These are phyloP conservation scores for Lepiota brunneoincarnata DNA, from an alignment of 768 basidiomycete species.

Conservation along the genomic window DNA sequence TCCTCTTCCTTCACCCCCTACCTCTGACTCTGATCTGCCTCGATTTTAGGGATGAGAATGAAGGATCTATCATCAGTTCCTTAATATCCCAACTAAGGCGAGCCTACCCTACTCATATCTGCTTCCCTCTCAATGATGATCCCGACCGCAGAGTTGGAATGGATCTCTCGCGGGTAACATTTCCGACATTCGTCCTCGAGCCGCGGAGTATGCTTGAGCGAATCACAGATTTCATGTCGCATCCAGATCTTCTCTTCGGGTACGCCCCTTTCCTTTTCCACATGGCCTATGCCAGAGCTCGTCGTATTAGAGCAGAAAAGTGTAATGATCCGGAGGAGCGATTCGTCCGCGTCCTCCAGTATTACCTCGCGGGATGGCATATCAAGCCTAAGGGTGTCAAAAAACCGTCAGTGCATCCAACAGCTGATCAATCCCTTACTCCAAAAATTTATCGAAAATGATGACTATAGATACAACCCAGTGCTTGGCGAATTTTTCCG, in stretches of 20 bases:
- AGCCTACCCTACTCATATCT: slow-evolving; percentile 18
- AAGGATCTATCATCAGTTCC: slow-evolving; percentile 85
- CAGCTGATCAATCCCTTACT: slow-evolving; percentile 7
- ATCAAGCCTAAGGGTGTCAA: slow-evolving; percentile 99
- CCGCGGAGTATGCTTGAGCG: slow-evolving; percentile 97
- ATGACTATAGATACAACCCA: slow-evolving; percentile 78
- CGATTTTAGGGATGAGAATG: slow-evolving; percentile 78
- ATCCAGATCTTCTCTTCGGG: slow-evolving; percentile 97
- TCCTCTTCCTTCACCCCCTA: not conserved
- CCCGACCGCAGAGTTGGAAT: slow-evolving; percentile 72
- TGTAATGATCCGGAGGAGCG: slow-evolving; percentile 83
- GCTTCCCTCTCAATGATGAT: slow-evolving; percentile 3
- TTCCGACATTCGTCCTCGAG: slow-evolving; percentile 94
- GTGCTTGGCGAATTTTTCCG: slow-evolving; percentile 98
- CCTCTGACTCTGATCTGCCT: slow-evolving; percentile 21
- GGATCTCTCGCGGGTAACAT: slow-evolving; percentile 94
- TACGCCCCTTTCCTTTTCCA: slow-evolving; percentile 34
- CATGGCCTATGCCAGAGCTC: not conserved
- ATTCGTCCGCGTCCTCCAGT: slow-evolving; percentile 87
- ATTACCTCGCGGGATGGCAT: slow-evolving; percentile 99
- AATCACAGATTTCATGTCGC: slow-evolving; percentile 99
- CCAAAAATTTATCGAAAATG: not conserved
- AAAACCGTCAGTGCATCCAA: slow-evolving; percentile 74
- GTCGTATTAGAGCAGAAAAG: slow-evolving; percentile 65
- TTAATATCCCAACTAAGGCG: slow-evolving; percentile 89